Conservation (phyloP, 352 stramenopile species). For the Halophytophthora polymorphica region DNA sequence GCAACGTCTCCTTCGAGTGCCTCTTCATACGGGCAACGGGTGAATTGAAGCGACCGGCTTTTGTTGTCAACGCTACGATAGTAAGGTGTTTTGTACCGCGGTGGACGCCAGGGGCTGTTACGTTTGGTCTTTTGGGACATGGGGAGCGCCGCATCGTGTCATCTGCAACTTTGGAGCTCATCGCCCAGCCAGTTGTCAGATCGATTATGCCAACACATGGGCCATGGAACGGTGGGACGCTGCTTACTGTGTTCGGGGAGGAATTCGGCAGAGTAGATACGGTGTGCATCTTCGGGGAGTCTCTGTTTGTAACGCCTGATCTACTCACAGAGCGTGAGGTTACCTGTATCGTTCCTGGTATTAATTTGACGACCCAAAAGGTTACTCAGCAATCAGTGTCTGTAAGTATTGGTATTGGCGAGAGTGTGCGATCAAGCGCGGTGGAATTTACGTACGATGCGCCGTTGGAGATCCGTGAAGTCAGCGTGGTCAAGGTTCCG, state of each 20-base stretch:
- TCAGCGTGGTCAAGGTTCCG: slow-evolving; percentile 14
- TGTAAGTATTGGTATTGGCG: slow-evolving; percentile 12
- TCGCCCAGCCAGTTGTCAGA: slow-evolving; percentile 18
- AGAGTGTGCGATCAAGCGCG: slow-evolving; percentile 22
- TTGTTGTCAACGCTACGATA: slow-evolving; percentile 17
- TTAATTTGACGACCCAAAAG: not conserved
- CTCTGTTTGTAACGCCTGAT: slow-evolving; percentile 9
- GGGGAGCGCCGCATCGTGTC: slow-evolving; percentile 20
- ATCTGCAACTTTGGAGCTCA: slow-evolving; percentile 14
- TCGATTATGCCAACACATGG: slow-evolving; percentile 24
- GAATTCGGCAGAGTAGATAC: slow-evolving; percentile 14
- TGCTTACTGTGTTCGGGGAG: slow-evolving; percentile 22
- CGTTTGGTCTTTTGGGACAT: slow-evolving; percentile 24
- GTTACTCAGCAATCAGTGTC: not conserved
- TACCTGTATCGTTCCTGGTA: slow-evolving; percentile 19
- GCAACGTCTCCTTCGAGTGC: slow-evolving; percentile 24
- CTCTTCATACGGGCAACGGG: slow-evolving; percentile 23
- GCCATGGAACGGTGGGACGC: slow-evolving; percentile 20
- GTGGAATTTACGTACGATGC: slow-evolving; percentile 28
- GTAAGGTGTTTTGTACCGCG: slow-evolving; percentile 25
- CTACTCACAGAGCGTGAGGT: slow-evolving; percentile 15
- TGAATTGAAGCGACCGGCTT: slow-evolving; percentile 19
- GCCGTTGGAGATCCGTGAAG: slow-evolving; percentile 13
- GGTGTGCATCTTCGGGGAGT: slow-evolving; percentile 25
- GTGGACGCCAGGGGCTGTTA: slow-evolving; percentile 24